Evolutionary conservation across 108 stramenopile genomes (phyloP).

Genomic region (Cylindrotheca fusiformis): DNA sequence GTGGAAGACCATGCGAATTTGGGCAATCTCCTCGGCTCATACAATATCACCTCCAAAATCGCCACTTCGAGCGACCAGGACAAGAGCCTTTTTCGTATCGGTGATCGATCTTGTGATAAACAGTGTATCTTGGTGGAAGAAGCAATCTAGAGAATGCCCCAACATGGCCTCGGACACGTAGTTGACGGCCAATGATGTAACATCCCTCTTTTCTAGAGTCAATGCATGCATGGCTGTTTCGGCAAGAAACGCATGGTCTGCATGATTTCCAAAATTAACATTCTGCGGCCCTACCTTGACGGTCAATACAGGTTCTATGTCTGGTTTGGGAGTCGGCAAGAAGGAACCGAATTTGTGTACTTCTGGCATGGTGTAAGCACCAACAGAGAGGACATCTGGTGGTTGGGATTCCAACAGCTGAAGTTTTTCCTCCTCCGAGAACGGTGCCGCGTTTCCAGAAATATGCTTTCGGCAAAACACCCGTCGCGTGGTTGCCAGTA

Average conservation of each 20-base stretch:
- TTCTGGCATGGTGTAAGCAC: not conserved
- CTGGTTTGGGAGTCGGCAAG: not conserved
- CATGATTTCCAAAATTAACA: conserved; percentile 17
- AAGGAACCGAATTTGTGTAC: conserved; percentile 6
- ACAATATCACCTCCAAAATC: too few species aligned
- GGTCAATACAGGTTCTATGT: not conserved
- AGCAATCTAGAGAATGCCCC: conserved; percentile 19
- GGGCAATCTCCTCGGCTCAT: too few species aligned
- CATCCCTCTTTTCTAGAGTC: not conserved
- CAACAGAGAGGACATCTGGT: not conserved
- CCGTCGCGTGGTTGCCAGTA: conserved; percentile 14
- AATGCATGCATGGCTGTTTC: conserved; percentile 24
- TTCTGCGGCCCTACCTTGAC: conserved; percentile 27
- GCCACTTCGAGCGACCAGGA: not conserved
- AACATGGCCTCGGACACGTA: conserved; percentile 16
- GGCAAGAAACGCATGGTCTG: conserved; percentile 22
- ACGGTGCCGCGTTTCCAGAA: conserved; percentile 3
- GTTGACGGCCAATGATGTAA: conserved; percentile 5
- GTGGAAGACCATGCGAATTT: too few species aligned
- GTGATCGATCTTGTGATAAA: not conserved
- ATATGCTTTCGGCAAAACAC: conserved; percentile 4
- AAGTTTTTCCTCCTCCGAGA: conserved; percentile 20
- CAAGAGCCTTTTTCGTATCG: not conserved
- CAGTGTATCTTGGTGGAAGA: conserved; percentile 8
- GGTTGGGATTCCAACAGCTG: not conserved